A percentile compares a stretch with the other conserved stretches of the same genome.
These are phyloP conservation scores for Cyberlindnera saturnus DNA, from an alignment of 805 yeast genomes.

Conservation along the genomic window DNA sequence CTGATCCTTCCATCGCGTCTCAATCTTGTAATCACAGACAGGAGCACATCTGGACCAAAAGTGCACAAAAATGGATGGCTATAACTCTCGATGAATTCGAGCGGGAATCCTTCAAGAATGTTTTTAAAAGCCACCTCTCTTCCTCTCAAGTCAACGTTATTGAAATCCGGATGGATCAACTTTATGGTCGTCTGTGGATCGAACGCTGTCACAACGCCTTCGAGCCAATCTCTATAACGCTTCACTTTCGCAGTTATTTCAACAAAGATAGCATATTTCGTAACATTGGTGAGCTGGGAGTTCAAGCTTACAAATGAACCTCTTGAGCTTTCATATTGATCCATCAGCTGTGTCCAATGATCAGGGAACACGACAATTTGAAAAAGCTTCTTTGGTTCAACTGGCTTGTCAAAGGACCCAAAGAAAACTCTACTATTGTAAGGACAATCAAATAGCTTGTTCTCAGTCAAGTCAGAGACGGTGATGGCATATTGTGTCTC, in stretches of 20 bases:
- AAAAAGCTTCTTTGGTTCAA: slow-evolving; percentile 1
- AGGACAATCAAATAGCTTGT: background rate
- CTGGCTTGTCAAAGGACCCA: background rate
- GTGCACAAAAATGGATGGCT: background rate
- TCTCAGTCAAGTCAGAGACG: slow-evolving; percentile 12
- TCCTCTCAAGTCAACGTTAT: background rate
- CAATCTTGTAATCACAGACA: background rate
- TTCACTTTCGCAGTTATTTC: slow-evolving; percentile 7
- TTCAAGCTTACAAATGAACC: background rate
- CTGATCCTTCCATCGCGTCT: background rate
- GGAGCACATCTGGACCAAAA: background rate
- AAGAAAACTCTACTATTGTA: slow-evolving; percentile 2
- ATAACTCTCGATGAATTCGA: background rate
- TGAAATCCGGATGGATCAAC: background rate
- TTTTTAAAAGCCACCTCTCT: slow-evolving; percentile 1
- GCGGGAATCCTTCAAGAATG: slow-evolving; percentile 4
- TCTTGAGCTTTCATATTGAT: background rate
- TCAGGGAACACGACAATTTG: slow-evolving; percentile 7
- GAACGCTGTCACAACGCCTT: slow-evolving; percentile 1
- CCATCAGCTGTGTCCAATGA: background rate
- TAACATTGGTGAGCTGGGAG: slow-evolving; percentile 1
- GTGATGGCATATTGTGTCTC: slow-evolving; percentile 1
- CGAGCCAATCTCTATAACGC: slow-evolving; percentile 2
- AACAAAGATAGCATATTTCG: slow-evolving; percentile 8
- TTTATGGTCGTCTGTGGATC: background rate